A percentile compares a stretch with the other conserved stretches of the same genome.
phyloP scores from a whole-genome alignment of 345 rosid species.

The Brassica napus region DNA sequence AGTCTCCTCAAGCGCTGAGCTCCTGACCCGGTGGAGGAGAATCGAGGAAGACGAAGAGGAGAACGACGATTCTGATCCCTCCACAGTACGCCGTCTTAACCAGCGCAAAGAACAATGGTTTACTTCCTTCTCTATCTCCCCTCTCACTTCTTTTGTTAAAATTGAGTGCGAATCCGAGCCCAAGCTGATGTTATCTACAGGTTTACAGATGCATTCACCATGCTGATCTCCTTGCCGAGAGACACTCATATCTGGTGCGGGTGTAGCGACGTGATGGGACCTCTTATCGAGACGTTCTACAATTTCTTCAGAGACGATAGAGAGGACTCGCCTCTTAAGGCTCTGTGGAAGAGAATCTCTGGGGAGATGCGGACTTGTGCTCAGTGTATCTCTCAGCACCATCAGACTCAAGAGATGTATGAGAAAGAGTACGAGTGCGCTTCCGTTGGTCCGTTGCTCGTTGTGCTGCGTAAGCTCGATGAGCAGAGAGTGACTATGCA shows the following conservation, averaged over 20 bases:
- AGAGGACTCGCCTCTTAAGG: conserved; percentile 71
- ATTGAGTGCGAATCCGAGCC: no score
- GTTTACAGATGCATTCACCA: conserved; percentile 81
- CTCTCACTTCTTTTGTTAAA: background rate
- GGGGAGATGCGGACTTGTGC: conserved; percentile 71
- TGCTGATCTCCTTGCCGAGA: conserved; percentile 61
- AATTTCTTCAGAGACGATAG: conserved; percentile 76
- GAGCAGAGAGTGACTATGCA: conserved; percentile 79
- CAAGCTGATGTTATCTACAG: conserved; percentile 10
- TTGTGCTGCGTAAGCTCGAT: conserved; percentile 65
- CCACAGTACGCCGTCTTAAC: conserved; percentile 48
- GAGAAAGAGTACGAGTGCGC: conserved; percentile 63
- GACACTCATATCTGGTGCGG: conserved; percentile 89
- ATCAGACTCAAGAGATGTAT: conserved; percentile 84
- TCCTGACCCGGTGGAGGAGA: conserved; percentile 70
- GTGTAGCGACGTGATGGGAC: conserved; percentile 79
- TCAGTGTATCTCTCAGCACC: conserved; percentile 88
- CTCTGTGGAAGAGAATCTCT: conserved; percentile 79
- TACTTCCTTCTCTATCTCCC: background rate
- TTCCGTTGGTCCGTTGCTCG: conserved; percentile 82
- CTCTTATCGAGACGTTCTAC: conserved; percentile 87
- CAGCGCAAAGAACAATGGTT: conserved; percentile 84
- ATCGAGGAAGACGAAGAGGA: conserved; percentile 80
- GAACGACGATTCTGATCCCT: conserved; percentile 51
- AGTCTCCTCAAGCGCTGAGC: conserved; percentile 46